Base-by-base conservation (phyloP, 1,284 basidiomycete species). In the Rhodotorula sp. region DNA sequence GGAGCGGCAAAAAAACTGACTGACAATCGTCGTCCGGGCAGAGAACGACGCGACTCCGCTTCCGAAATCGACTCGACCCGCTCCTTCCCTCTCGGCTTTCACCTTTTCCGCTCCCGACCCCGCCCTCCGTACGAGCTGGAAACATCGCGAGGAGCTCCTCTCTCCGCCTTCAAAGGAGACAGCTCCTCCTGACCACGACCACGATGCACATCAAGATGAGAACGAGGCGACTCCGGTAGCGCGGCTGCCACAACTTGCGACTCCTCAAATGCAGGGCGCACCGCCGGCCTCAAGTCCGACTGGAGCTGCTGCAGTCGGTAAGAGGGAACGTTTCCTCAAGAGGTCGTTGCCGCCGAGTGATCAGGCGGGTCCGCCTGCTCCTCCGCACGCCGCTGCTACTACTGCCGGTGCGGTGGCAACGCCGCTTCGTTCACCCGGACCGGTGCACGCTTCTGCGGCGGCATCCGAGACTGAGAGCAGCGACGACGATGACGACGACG, bases 321-420 rank as follows among this genome's bases (percentile, higher is more conserved):
- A 49, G 34, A 4, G 47, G 18, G 60, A 68, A 21, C 62, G 62
- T 12, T 71, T 62, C 59, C 46, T 67, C 51, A 64, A 68, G 23
- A 62, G 70, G 16, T 67, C 69, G 46, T 57, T 58, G 8, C 5
- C 57, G 0, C 26, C 56, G 26, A 8, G 15, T 1, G n/a, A 23
- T 26, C 54, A 29, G 23, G n/a, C 21, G 16, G 39, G 8, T 8
- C 39, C 39, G 39, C 39, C 39, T 39, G 39, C 39, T 39, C 39
- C 39, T 39, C 39, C 39, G 39, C 12, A 39, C 39, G 39, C 39
- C 39, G 39, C 39, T 12, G 39, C 39, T 39, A 12, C 39, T 39
- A 12, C 39, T 39, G 6, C 39, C 39, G 10, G 39, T 39, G 10
- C 39, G 39, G 39, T 39, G 39, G 39, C 39, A 12, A 39, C 34